Evolutionary conservation across 2,329 filamentous ascomycete species (phyloP), one percentile per base, ranked within the genome.

Genomic region (Trichoderma atroviride): DNA sequence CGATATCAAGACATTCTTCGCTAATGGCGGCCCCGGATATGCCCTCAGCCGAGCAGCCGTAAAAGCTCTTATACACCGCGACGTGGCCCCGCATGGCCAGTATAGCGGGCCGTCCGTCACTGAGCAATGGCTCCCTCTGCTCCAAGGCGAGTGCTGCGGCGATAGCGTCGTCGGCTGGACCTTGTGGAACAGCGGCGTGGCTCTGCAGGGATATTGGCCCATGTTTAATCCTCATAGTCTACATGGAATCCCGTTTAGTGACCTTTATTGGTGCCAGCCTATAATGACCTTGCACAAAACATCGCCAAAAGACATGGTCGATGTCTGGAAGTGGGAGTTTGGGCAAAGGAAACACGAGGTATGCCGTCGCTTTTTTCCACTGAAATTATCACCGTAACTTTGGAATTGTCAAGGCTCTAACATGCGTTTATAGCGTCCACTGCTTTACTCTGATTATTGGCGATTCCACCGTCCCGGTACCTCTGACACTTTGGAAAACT

Each of bases 121-220:
- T 40, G 74, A 80, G 66, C 78, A 77, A 70, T 85, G 81, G 78
- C 76, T 83, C 57, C 76, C 80, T 6, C 71, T 81, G 43, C 77
- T 84, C 27, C 77, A 77, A 35, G 73, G 79, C 14, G 85, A 88
- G 69, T 86, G 83, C 74, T 86, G 84, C 61, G 85, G 85, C 6
- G 85, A 87, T 66, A 84, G 83, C 52, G 80, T 87, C 7, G 75
- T 86, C 4, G 85, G 84, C 3, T 84, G 80, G 76, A 81, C 80
- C 5, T 72, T 87, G 56, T 79, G 79, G 71, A 79, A 83, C 52
- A 81, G 79, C 24, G 82, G 82, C 0, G 78, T 86, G 11, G 73
- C 77, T 4, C 65, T 87, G 69, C 82, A 80, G 22, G 84, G 84
- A 6, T 78, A 84, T 65, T 86, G 81, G 79, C 84, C 84, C 3